phyloP scores from a whole-genome alignment of 345 rosid genomes.

The Citrus hindsii region DNA sequence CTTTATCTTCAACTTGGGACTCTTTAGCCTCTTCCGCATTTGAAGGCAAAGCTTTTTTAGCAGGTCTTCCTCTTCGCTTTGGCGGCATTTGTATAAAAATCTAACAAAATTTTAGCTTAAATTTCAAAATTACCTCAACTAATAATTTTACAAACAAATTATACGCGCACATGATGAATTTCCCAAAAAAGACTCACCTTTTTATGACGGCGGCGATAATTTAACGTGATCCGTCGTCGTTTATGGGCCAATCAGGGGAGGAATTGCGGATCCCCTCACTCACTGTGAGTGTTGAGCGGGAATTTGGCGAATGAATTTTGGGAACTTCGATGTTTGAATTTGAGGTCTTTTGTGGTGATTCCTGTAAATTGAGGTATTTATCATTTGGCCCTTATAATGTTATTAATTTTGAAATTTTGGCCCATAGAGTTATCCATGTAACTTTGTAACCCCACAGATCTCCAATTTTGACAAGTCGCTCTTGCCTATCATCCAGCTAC shows the following conservation, averaged over 20 bases:
- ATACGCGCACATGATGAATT: too few relatives aligned
- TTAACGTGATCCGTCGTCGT: neutral
- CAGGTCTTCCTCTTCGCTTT: conserved; percentile 9
- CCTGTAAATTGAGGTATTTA: too few relatives aligned
- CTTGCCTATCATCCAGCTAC: too few relatives aligned
- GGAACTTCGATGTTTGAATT: neutral
- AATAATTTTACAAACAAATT: neutral
- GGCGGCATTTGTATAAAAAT: conserved; percentile 1
- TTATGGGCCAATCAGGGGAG: neutral
- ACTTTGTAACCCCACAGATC: too few relatives aligned
- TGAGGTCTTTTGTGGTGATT: neutral
- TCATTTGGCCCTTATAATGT: too few relatives aligned
- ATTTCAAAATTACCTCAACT: neutral
- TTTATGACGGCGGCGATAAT: neutral
- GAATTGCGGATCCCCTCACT: neutral
- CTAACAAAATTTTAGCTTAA: neutral
- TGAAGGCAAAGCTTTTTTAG: neutral
- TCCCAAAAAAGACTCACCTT: neutral
- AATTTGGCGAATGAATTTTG: neutral
- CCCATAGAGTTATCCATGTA: too few relatives aligned
- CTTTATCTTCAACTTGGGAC: neutral
- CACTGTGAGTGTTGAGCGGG: neutral
- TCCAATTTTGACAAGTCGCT: too few relatives aligned
- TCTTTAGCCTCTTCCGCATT: neutral
- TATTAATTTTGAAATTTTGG: too few relatives aligned